Conservation (phyloP, 805 yeast genomes). For the Clavispora vitiphila region DNA sequence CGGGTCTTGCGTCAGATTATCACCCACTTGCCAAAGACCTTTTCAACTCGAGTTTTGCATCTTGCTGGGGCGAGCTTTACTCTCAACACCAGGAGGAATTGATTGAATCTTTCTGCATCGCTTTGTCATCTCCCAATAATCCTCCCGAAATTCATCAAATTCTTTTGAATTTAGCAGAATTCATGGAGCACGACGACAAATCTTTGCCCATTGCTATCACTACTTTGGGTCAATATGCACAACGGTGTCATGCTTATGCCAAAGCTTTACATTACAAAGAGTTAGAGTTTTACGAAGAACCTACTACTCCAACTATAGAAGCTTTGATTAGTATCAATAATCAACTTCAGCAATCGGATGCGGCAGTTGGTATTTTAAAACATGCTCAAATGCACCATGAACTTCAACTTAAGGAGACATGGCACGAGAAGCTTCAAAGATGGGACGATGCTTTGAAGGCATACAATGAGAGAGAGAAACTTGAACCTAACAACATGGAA, state of each 20-base stretch:
- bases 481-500: constrained; percentile 69
- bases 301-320: constrained; percentile 87
- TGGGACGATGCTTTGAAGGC: constrained; percentile 98
- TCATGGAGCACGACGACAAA: constrained; percentile 96
- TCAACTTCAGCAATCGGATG: constrained; percentile 93
- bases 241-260: constrained; percentile 94
- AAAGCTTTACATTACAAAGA: constrained; percentile 96
- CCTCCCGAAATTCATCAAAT: constrained; percentile 96
- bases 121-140: constrained; percentile 82
- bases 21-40: constrained; percentile 84
- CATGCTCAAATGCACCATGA: constrained; percentile 91
- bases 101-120: constrained; percentile 78
- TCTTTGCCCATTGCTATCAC: constrained; percentile 89
- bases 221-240: constrained; percentile 87
- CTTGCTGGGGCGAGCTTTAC: constrained; percentile 91
- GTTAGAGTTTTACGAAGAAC: constrained; percentile 88
- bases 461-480: constrained; percentile 69
- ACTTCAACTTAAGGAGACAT: constrained; percentile 87
- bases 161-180: constrained; percentile 84
- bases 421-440: constrained; percentile 94
- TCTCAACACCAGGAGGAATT: constrained; percentile 87
- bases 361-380: constrained; percentile 93
- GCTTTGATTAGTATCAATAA: constrained; percentile 88
- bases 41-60: constrained; percentile 90
- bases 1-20: constrained; percentile 80